Percentiles rank a stretch among this genome's conserved stretches.
Conservation (phyloP, 2,329 filamentous ascomycete species). For the Verticillium dahliae region DNA sequence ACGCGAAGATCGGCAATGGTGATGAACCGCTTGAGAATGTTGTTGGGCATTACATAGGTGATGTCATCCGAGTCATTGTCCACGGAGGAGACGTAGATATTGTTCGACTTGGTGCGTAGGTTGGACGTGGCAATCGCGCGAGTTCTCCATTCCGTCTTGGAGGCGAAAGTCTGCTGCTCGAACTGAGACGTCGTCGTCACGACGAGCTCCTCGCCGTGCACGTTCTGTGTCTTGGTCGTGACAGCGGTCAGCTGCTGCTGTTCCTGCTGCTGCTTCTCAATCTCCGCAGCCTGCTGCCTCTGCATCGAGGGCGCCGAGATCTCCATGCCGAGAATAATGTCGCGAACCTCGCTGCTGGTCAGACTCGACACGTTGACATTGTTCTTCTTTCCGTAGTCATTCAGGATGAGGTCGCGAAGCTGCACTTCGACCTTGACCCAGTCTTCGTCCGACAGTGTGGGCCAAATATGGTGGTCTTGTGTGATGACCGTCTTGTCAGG, state of each 20-base stretch:
- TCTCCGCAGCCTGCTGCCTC: conserved; percentile 94
- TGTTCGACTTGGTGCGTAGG: conserved; percentile 86
- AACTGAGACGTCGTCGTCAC: conserved; percentile 97
- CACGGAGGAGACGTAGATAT: conserved; percentile 96
- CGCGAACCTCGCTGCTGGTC: conserved; percentile 92
- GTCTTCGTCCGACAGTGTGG: conserved; percentile 85
- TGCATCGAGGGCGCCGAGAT: conserved; percentile 98
- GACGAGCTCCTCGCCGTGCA: conserved; percentile 94
- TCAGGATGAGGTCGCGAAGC: conserved; percentile 88
- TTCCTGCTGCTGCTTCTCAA: conserved; percentile 98
- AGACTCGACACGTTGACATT: conserved; percentile 97
- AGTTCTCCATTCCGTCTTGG: conserved; percentile 98
- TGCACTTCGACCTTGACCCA: conserved; percentile 99
- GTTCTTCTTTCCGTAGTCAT: conserved; percentile 99
- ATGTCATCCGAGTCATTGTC: conserved; percentile 86
- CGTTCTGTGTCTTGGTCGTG: conserved; percentile 96
- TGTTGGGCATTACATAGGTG: conserved; percentile 99
- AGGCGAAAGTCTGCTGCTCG: conserved; percentile 95
- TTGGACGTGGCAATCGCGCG: conserved; percentile 95
- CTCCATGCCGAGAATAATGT: conserved; percentile 99
- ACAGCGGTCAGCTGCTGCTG: conserved; percentile 94
- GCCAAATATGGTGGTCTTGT: conserved; percentile 98
- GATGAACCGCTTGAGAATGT: conserved; percentile 96
- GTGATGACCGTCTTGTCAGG: conserved; percentile 98
- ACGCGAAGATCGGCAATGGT: conserved; percentile 93